Conservation (phyloP, 495 filamentous ascomycete genomes). For the Echria macrotheca region DNA sequence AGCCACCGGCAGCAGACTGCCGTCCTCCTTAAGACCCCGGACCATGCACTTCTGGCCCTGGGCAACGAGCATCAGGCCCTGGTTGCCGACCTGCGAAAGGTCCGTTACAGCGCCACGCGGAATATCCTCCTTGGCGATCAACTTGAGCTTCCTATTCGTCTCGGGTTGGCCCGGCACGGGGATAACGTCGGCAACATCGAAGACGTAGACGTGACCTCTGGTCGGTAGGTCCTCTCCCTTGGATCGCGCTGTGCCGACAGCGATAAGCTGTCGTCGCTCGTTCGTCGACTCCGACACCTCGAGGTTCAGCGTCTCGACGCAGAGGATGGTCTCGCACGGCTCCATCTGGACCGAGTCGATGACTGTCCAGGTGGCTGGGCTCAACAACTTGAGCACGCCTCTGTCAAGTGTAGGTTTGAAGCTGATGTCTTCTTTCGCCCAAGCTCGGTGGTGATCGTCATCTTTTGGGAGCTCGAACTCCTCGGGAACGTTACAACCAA, state of each 20-base stretch:
- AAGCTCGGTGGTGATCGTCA: constrained; percentile 76
- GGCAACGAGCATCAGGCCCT: constrained; percentile 83
- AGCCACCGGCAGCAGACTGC: constrained; percentile 82
- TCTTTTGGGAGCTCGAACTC: constrained; percentile 79
- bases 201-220: constrained; percentile 82
- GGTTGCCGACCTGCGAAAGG: constrained; percentile 78
- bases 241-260: constrained; percentile 76
- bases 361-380: constrained; percentile 66
- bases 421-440: constrained; percentile 57
- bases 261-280: constrained; percentile 72
- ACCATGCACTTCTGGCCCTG: constrained; percentile 99
- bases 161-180: constrained; percentile 82
- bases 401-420: constrained; percentile 65
- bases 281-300: constrained; percentile 88
- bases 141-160: constrained; percentile 75
- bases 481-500: constrained; percentile 59
- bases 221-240: constrained; percentile 85
- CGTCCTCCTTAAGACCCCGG: constrained; percentile 89
- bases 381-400: constrained; percentile 67
- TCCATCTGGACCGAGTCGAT: constrained; percentile 71
- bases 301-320: constrained; percentile 75
- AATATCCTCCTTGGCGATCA: constrained; percentile 82
- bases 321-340: constrained; percentile 68
- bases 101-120: constrained; percentile 87
- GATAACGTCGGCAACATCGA: constrained; percentile 84